Evolutionary conservation across 2,329 filamentous ascomycete genomes (phyloP), one percentile per base, ranked within the genome.

Genomic region (Cercospora brassicicola): DNA sequence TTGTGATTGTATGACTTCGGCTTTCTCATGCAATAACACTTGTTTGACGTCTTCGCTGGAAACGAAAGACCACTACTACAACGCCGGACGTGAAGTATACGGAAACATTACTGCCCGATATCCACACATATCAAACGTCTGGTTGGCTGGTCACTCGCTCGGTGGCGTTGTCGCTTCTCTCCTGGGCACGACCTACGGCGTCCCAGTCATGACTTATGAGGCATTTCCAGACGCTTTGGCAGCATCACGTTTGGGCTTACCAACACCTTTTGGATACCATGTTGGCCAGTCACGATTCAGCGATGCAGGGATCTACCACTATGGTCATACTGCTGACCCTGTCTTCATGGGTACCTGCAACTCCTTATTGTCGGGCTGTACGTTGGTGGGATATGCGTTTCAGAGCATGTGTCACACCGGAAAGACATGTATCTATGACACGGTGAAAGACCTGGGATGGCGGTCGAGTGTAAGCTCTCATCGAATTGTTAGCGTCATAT

Each of bases 331-430:
- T 0, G 95, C 95, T 0, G 95, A 99, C 79, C 95, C 95, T 0
- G 89, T 99, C 31, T 99, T 90, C 76, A 93, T 97, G 82, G 95
- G 95, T 30, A 92, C 90, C 0, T 98, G 95, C 81, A 97, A 97
- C 75, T 92, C 91, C 28, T 92, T 91, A 2, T 93, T 91, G 2
- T 94, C 94, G 3, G 89, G 90, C 9, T 98, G 95, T 79, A 95
- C 94, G 0, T 89, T 96, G 75, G 94, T 89, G 1, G 95, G 95
- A 0, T 99, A 98, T 78, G 93, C 95, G 1, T 87, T 99, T 84
- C 93, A 99, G 80, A 91, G 93, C 11, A 85, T 90, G 15, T 99
- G 95, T 74, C 95, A 98, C 75, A 91, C 92, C 0, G 95, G 95
- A 5, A 86, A 87, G 62, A 90, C 94, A 78, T 98, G 95, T 75